Evolutionary conservation across 2,329 filamentous ascomycete genomes (phyloP), one percentile per base, ranked within the genome.

Genomic region (Grosmannia huntii): DNA sequence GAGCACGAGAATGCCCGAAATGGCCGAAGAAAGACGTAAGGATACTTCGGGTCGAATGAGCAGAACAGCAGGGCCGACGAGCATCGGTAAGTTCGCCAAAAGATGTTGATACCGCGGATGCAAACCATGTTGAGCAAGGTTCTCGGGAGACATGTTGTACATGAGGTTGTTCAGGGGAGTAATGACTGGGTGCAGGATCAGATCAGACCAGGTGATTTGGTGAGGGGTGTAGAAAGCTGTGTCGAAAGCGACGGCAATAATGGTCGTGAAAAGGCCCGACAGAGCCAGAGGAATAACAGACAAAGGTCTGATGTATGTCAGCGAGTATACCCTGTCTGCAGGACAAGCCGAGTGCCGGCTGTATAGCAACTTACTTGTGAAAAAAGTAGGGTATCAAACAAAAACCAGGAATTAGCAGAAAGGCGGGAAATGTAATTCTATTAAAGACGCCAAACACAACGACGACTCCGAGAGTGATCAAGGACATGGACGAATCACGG

Each of bases 341-440:
- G 23, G 19, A 38, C 9, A n/a, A 3, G 31, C 9, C 3, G 23
- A 60, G 58, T 64, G 61, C 23, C 7, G 25, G 9, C 7, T 3
- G 1, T 1, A 14, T 3, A 21, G 33, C 28, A 28, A 74, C 82
- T 68, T 72, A 94, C 88, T 86, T 92, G 70, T 84, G 84, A 69
- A 82, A 73, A 68, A 96, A 94, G 75, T 95, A 87, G 63, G 90
- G 90, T 69, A 97, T 76, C 67, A 99, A 77, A 68, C 85, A 85
- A 68, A 95, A 74, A 41, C 86, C 86, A 57, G 94, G 92, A 68
- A 96, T 83, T 60, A 95, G 70, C 61, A 99, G 73, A 70, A 95
- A 99, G 16, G 91, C 92, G 52, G 92, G 92, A 70, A 97, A 97
- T 11, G 94, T 99, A 67, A 97, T 96, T 64, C 94, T 84, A 72